Percentiles rank a stretch among this genome's conserved stretches.
Conservation (phyloP, 1,139 yeast genomes). For the Pichia sp. region DNA sequence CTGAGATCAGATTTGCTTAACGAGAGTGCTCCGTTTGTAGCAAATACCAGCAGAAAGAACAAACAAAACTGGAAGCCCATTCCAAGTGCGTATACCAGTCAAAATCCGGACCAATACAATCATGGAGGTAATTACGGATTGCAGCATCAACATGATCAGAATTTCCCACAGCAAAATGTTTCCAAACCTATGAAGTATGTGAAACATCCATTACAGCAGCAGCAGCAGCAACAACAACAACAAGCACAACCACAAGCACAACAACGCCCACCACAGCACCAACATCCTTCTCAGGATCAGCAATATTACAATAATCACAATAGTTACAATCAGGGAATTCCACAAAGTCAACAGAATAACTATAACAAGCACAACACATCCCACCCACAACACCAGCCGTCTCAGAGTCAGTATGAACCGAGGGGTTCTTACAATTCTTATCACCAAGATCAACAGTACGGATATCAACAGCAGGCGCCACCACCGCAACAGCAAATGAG, state of each 20-base stretch:
- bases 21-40: conserved; percentile 9
- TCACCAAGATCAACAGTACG: not conserved
- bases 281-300: not conserved
- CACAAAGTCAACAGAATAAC: not conserved
- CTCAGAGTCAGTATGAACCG: not conserved
- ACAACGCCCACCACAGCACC: not conserved
- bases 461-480: not conserved
- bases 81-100: not conserved
- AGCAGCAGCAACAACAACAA: conserved; percentile 2
- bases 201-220: conserved; percentile 1
- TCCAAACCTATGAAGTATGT: conserved; percentile 1
- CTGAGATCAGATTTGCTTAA: conserved; percentile 19
- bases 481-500: not conserved
- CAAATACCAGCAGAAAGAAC: not conserved
- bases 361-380: not conserved
- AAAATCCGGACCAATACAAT: too few relatives aligned
- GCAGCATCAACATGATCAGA: too few relatives aligned
- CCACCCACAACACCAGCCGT: not conserved
- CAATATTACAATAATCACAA: not conserved
- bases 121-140: too few relatives aligned
- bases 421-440: not conserved
- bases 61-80: not conserved
- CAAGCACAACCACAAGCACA: conserved; percentile 3
- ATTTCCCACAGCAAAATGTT: too few relatives aligned
- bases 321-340: not conserved